Conservation (phyloP, 345 rosid genomes). For the Populus euphratica region DNA sequence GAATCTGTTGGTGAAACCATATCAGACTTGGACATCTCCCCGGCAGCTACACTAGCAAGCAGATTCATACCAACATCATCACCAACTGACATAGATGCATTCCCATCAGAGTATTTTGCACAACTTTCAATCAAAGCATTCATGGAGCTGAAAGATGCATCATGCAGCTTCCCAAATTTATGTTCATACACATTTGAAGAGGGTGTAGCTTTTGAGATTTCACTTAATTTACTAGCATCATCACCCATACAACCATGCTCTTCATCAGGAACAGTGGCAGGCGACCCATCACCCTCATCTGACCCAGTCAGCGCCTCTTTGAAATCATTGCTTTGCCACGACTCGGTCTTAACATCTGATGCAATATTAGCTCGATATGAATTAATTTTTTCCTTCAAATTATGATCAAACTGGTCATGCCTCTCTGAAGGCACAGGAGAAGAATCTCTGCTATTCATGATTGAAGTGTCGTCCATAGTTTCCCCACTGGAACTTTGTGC, state of each 20-base stretch:
- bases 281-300: slow-evolving; percentile 52
- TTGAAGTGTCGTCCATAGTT: slow-evolving; percentile 55
- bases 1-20: slow-evolving; percentile 50
- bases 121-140: slow-evolving; percentile 90
- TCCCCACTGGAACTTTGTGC: slow-evolving; percentile 65
- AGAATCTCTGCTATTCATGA: slow-evolving; percentile 51
- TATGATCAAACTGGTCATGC: slow-evolving; percentile 39
- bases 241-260: slow-evolving; percentile 39
- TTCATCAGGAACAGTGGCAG: slow-evolving; percentile 38
- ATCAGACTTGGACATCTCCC: slow-evolving; percentile 68
- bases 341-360: slow-evolving; percentile 48
- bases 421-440: slow-evolving; percentile 58
- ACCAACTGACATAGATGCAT: slow-evolving; percentile 42
- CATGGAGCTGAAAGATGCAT: slow-evolving; percentile 64
- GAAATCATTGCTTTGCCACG: slow-evolving; percentile 59
- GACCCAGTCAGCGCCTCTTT: slow-evolving; percentile 46
- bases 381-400: slow-evolving; percentile 35
- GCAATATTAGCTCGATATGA: slow-evolving; percentile 31
- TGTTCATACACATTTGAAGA: slow-evolving; percentile 41
- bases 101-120: slow-evolving; percentile 61
- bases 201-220: slow-evolving; percentile 36
- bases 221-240: slow-evolving; percentile 40
- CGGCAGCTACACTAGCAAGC: slow-evolving; percentile 93
- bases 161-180: slow-evolving; percentile 46
- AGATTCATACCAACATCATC: slow-evolving; percentile 96